Evolutionary conservation across 225 moss, liverwort and hornwort species (phyloP), one percentile per base, ranked within the genome.

Genomic region (Bryoerythrophyllum caledonicum): DNA sequence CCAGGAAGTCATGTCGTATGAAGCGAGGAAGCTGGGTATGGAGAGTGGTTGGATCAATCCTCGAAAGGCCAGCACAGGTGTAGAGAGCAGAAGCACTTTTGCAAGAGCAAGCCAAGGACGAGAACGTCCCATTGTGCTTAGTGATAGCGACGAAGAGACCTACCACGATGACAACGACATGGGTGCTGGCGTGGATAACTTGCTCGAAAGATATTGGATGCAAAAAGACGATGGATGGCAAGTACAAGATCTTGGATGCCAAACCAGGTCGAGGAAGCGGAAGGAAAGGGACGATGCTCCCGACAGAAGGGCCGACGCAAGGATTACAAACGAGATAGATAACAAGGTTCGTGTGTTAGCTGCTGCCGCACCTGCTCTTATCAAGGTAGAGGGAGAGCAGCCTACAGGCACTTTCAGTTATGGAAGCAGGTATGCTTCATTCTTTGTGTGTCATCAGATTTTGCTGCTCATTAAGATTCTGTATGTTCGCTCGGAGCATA

Each of bases 121-220:
- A 73, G 76, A 80, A 59, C 60, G 10, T 4, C 68, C 82, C 60
- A 83, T 88, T 65, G 58, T 65, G 70, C 83, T 85, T 28, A 85
- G 88, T 81, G 88, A 86, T 60, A 89, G 88, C 65, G 88, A 89
- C 49, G 81, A 83, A 41, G 88, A 86, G 71, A 79, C 40, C 25
- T 65, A 21, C 38, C 55, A 35, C 52, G 74, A 81, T 41, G 60
- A 81, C 49, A 61, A 68, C 28, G 67, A 54, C 48, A 68, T 63
- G 55, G 77, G 75, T 82, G 59, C 53, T 74, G 80, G 67, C 34
- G 68, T 80, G 52, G 77, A 60, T 61, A 76, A 21, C 25, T 24
- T 81, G 44, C 37, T 78, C n/a, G n/a, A n/a, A n/a, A n/a, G 71
- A 61, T 68, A 67, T 35, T 52, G 75, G 54, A 51, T 60, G 71